Conservation (phyloP, 116 monocot genomes). For the Phalaenopsis hybrid region DNA sequence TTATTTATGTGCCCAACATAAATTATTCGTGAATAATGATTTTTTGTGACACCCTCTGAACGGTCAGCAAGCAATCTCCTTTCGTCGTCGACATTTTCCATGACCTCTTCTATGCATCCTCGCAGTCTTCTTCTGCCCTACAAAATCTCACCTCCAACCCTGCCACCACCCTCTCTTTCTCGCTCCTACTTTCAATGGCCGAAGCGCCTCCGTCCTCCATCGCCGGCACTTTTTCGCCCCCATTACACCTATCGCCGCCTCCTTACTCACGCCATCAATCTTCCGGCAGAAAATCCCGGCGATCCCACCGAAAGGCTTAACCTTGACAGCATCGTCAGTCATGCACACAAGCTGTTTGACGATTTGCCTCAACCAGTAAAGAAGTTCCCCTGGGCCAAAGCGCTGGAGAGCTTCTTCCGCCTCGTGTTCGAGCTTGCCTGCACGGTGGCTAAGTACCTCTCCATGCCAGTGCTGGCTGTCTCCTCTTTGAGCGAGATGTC, state of each 20-base stretch:
- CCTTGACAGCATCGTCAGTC: neutral
- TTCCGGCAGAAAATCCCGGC: neutral
- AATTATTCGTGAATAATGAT: too few species aligned
- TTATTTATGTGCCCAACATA: too few species aligned
- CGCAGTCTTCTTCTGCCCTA: neutral
- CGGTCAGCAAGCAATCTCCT: neutral
- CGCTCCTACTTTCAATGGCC: neutral
- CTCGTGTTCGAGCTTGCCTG: constrained; percentile 27
- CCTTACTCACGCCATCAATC: constrained; percentile 8
- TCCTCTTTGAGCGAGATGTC: constrained; percentile 80
- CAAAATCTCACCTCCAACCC: neutral
- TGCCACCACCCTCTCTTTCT: neutral
- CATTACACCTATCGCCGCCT: neutral
- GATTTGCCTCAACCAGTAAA: constrained; percentile 51
- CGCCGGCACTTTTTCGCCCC: neutral
- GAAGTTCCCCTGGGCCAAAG: constrained; percentile 54
- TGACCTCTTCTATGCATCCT: too few species aligned
- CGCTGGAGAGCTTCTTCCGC: constrained; percentile 14
- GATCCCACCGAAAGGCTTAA: neutral
- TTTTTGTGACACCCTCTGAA: too few species aligned
- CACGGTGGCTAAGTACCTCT: constrained; percentile 47
- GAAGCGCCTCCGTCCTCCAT: constrained; percentile 1
- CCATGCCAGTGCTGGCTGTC: constrained; percentile 40
- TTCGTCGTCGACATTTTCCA: neutral
- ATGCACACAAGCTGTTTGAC: constrained; percentile 12